These are phyloP conservation scores for Myxozyma melibiosi DNA, from an alignment of 805 yeast species.

Conservation along the genomic window DNA sequence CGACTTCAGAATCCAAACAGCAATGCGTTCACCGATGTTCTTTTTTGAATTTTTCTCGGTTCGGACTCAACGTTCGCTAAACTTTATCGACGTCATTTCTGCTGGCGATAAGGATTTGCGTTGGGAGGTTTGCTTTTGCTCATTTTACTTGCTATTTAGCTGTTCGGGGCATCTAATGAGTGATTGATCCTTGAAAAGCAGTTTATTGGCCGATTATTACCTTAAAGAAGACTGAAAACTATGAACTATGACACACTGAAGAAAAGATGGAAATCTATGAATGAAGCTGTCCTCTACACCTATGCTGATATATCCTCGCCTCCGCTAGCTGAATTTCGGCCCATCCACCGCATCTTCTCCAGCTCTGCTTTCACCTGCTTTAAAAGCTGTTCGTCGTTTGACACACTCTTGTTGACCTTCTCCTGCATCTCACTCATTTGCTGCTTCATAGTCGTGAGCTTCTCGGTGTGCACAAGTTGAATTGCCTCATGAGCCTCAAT, in stretches of 20 bases:
- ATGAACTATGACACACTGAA: background rate
- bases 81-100: background rate
- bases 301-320: background rate
- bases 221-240: too few species aligned
- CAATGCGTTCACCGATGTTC: background rate
- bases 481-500: constrained; percentile 6
- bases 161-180: too few species aligned
- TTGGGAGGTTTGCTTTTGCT: background rate
- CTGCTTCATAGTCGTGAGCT: constrained; percentile 3
- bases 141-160: too few species aligned
- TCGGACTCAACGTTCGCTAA: background rate
- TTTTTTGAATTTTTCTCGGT: background rate
- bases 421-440: constrained; percentile 8
- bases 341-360: constrained; percentile 19
- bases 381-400: constrained; percentile 11
- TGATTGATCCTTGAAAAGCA: too few species aligned
- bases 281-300: background rate
- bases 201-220: too few species aligned
- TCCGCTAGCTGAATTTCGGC: constrained; percentile 6
- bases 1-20: too few species aligned
- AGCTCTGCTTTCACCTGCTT: constrained; percentile 13
- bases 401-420: constrained; percentile 2
- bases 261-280: background rate
- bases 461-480: background rate
- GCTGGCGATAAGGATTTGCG: background rate